Evolutionary conservation across 2,329 filamentous ascomycete species (phyloP).

Genomic region (Orbilia javanica): DNA sequence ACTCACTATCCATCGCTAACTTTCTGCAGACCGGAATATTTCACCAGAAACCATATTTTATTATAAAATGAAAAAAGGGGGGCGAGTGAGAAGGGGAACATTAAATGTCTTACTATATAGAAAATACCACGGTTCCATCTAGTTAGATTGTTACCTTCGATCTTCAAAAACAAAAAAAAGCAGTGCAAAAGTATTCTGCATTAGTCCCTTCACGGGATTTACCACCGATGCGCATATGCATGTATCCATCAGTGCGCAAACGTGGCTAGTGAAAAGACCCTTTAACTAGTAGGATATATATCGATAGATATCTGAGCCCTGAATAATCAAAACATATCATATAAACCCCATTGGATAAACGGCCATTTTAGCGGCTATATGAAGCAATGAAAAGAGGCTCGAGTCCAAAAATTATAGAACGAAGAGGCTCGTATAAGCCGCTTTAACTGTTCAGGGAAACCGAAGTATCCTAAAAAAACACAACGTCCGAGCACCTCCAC

Average conservation of each 20-base stretch:
- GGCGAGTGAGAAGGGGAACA: neutral
- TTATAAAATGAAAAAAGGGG: neutral
- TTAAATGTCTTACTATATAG: conserved; percentile 13
- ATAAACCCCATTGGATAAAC: neutral
- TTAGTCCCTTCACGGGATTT: conserved; percentile 7
- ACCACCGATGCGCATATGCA: neutral
- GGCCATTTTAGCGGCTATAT: neutral
- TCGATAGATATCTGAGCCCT: neutral
- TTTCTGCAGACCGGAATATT: conserved; percentile 4
- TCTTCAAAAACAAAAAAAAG: neutral
- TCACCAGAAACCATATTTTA: neutral
- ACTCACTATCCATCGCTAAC: neutral
- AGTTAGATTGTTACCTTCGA: neutral
- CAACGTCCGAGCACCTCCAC: conserved; percentile 19
- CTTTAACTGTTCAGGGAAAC: conserved; percentile 8
- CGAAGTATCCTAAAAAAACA: conserved; percentile 6
- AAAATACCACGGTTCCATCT: conserved; percentile 21
- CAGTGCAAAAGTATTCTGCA: conserved; percentile 18
- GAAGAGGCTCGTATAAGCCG: conserved; percentile 12
- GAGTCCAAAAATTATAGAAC: neutral
- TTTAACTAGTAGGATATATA: neutral
- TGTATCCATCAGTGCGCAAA: conserved; percentile 11
- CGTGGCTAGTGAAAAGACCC: conserved; percentile 10
- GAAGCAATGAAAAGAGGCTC: neutral
- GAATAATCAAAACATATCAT: neutral